A percentile compares a stretch with the other conserved stretches of the same genome.
These are phyloP conservation scores for Globisporangium rhizosaccharum DNA, from an alignment of 352 stramenopile genomes.

Conservation along the genomic window DNA sequence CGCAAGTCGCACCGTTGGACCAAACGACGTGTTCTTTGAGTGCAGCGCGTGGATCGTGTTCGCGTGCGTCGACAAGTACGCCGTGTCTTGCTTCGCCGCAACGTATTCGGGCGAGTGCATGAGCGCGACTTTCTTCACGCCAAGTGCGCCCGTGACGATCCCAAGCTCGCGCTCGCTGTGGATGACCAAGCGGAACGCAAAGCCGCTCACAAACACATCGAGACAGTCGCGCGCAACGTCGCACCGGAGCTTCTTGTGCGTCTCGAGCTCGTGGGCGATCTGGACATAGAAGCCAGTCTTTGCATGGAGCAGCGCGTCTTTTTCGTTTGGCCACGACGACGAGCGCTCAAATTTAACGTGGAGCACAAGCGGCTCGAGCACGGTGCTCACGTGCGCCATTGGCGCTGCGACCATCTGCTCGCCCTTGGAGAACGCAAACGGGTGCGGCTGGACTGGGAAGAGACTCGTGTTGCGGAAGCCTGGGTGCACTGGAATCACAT, in stretches of 20 bases:
- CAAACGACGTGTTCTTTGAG: constrained; percentile 71
- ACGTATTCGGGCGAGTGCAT: constrained; percentile 64
- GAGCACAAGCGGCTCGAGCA: constrained; percentile 67
- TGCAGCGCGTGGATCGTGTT: constrained; percentile 74
- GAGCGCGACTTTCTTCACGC: constrained; percentile 50
- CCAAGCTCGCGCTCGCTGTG: constrained; percentile 71
- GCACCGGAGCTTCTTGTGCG: constrained; percentile 49
- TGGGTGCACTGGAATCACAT: constrained; percentile 72
- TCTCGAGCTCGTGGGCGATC: constrained; percentile 75
- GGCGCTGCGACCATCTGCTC: constrained; percentile 49
- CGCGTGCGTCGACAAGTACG: constrained; percentile 64
- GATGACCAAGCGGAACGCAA: constrained; percentile 79
- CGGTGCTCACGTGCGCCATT: constrained; percentile 61
- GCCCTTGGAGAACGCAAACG: constrained; percentile 75
- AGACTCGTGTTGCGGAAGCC: constrained; percentile 86
- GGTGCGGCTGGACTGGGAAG: constrained; percentile 77
- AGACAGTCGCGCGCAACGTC: constrained; percentile 69
- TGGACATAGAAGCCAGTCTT: constrained; percentile 90
- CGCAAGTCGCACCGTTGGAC: constrained; percentile 72
- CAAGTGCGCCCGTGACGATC: constrained; percentile 52
- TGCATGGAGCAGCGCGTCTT: constrained; percentile 65
- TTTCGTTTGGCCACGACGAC: constrained; percentile 83
- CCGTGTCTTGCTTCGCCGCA: constrained; percentile 44
- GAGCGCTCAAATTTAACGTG: constrained; percentile 83
- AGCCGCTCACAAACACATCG: constrained; percentile 81